A percentile compares a stretch with the other conserved stretches of the same genome.
Conservation (phyloP, 2,329 filamentous ascomycete species). For the Fusarium sp. region DNA sequence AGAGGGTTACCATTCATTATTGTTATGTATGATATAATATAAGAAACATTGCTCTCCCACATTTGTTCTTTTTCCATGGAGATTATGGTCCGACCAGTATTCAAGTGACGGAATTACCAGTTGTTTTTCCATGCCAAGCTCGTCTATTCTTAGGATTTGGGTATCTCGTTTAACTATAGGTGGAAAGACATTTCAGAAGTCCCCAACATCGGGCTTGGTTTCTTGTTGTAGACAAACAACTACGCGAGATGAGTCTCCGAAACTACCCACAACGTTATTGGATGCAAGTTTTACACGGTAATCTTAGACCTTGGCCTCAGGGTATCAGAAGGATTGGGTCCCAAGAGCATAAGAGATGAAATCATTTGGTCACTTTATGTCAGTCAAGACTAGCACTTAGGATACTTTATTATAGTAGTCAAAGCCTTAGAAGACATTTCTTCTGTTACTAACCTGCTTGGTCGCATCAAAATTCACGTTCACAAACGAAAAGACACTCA, state of each 20-base stretch:
- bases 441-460: no score
- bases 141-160: not conserved
- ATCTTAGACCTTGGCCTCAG: no score
- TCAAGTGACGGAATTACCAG: no score
- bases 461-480: not conserved
- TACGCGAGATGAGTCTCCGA: not conserved
- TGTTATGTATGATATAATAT: conserved; percentile 8
- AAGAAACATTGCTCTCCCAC: conserved; percentile 30
- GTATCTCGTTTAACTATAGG: not conserved
- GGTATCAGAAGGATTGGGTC: no score
- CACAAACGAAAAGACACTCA: not conserved
- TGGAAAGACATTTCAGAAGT: not conserved
- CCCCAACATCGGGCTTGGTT: not conserved
- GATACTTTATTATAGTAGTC: no score
- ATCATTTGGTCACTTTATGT: no score
- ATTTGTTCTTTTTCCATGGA: not conserved
- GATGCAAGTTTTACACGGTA: not conserved
- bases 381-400: no score
- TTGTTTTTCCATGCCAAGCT: not conserved
- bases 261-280: not conserved
- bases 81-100: not conserved
- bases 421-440: no score
- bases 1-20: not conserved
- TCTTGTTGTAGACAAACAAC: not conserved
- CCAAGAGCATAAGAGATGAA: no score